Evolutionary conservation across 192 early-diverging fungal species (phyloP), one percentile per base, ranked within the genome.

Genomic region (Spizellomyces sp.): DNA sequence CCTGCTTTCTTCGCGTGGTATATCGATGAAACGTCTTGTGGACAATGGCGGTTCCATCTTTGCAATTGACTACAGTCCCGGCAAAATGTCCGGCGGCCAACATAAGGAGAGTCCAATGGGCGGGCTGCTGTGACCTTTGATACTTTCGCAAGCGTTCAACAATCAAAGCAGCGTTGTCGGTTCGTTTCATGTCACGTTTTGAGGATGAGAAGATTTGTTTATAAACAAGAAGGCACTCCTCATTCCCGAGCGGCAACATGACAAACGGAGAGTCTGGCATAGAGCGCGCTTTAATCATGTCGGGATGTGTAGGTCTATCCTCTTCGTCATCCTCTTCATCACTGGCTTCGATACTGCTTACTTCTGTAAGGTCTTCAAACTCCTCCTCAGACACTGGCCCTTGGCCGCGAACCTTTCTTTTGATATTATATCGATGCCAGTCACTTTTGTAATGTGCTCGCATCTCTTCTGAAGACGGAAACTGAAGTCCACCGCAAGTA

Each of bases 1-100:
- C 97, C 76, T 99, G 97, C 71, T 98, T 97, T 64, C 91, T 81
- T 45, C 97, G 88, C 5, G 95, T 96, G 6, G 97, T 99, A 79
- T 99, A 99, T 46, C 97, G 85, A 75, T 96, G 95, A 66, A 97
- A 90, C 22, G 95, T 93, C 79, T 98, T 99, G 82, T 98, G 94
- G 0, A 81, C 88, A 5, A 93, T 48, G 27, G 90, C 72, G 52
- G 81, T 75, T 48, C 86, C 86, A 4, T 80, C 80, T 42, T 75
- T 75, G 67, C 89, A 17, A 79, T 96, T 94, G 61, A 96, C 84
- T 8, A 99, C 86, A 4, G 90, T 86, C 12, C 90, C 97, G 7
- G 94, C 94, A 84, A 99, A 99, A 73, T 94, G 91, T 10, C 96
- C 94, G 8, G 84, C 76, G 55, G 89, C 87, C 43, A 93, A 66